phyloP scores from a whole-genome alignment of 805 yeast genomes.

The Nakazawaea wyomingensis region DNA sequence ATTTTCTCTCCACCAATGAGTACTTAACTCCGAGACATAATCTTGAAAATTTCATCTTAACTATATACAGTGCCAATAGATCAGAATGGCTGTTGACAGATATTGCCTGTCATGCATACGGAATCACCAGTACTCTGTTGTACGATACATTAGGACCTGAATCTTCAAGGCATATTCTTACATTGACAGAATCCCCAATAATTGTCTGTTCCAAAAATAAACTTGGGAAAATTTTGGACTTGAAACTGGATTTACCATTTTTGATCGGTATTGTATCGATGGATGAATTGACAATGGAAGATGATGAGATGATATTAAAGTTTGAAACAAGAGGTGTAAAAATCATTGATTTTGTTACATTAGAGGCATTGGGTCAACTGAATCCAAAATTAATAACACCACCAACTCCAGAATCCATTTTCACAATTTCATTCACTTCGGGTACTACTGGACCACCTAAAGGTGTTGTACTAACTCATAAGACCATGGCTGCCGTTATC shows the following conservation, averaged over 20 bases:
- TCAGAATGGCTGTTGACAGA: slow-evolving; percentile 69
- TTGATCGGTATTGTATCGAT: slow-evolving; percentile 52
- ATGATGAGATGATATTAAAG: slow-evolving; percentile 25
- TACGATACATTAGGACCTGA: slow-evolving; percentile 56
- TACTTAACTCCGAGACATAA: slow-evolving; percentile 9
- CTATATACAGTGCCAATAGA: slow-evolving; percentile 53
- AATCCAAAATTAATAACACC: slow-evolving; percentile 2
- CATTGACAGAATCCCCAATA: slow-evolving; percentile 54
- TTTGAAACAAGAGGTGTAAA: slow-evolving; percentile 32
- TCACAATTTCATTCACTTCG: slow-evolving; percentile 45
- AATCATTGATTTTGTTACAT: slow-evolving; percentile 38
- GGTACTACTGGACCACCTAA: slow-evolving; percentile 81
- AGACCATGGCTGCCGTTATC: slow-evolving; percentile 38
- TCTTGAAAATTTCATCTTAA: slow-evolving; percentile 41
- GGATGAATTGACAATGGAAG: slow-evolving; percentile 38
- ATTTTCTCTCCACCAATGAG: slow-evolving; percentile 28
- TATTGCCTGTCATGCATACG: slow-evolving; percentile 58
- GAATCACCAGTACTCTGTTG: slow-evolving; percentile 47
- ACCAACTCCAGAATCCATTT: slow-evolving; percentile 25
- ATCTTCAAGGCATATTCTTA: slow-evolving; percentile 59
- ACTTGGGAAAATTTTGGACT: slow-evolving; percentile 39
- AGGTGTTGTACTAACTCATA: slow-evolving; percentile 65
- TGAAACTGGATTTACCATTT: slow-evolving; percentile 30
- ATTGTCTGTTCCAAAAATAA: slow-evolving; percentile 50
- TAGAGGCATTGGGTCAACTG: slow-evolving; percentile 22